phyloP scores from a whole-genome alignment of 345 rosid species.

The Rubroshorea leprosula region DNA sequence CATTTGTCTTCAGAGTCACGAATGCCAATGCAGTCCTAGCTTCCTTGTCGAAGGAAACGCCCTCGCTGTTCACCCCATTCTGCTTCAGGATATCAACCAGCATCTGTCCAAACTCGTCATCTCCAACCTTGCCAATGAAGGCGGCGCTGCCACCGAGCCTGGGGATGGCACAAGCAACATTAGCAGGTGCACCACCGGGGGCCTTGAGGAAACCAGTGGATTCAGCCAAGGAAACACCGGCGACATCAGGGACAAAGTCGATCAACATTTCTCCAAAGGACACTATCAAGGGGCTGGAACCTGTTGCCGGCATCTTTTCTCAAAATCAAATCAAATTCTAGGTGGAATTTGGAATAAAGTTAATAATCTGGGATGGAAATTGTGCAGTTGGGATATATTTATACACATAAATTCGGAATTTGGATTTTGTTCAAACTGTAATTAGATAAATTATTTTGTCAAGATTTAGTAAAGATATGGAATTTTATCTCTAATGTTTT shows the following conservation, averaged over 20 bases:
- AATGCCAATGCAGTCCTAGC: conserved; percentile 68
- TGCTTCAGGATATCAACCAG: conserved; percentile 49
- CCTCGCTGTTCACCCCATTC: conserved; percentile 48
- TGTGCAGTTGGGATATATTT: too few species aligned
- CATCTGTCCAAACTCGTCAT: conserved; percentile 78
- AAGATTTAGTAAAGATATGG: too few species aligned
- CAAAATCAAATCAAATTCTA: too few species aligned
- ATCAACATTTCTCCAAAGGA: conserved; percentile 76
- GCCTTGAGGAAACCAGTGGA: conserved; percentile 62
- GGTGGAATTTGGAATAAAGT: too few species aligned
- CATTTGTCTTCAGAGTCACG: conserved; percentile 50
- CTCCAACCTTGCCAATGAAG: conserved; percentile 73
- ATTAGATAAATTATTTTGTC: too few species aligned
- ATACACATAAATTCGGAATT: too few species aligned
- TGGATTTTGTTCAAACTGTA: too few species aligned
- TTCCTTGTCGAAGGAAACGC: conserved; percentile 44
- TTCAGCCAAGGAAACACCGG: conserved; percentile 67
- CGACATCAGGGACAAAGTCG: conserved; percentile 64
- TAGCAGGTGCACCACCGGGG: conserved; percentile 77
- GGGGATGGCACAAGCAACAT: conserved; percentile 71
- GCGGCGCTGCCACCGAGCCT: conserved; percentile 63
- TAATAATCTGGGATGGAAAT: too few species aligned
- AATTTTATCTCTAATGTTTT: too few species aligned
- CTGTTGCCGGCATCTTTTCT: not conserved
- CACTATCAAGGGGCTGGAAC: conserved; percentile 27